phyloP scores from a whole-genome alignment of 441 rosid species.

The Populus hybrid region DNA sequence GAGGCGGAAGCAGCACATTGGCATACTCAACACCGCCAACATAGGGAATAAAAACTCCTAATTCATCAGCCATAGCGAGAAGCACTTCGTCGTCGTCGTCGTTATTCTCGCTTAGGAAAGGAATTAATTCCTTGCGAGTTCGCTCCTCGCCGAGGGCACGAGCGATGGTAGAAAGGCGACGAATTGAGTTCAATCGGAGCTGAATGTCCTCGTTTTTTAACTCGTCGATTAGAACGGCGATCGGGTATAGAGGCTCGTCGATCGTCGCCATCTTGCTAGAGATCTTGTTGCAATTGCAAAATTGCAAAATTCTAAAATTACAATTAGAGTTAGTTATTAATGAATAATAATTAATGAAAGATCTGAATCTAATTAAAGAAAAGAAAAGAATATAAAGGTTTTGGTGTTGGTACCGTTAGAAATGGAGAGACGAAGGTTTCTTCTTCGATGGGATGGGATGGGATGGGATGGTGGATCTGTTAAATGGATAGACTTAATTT shows the following conservation, averaged over 20 bases:
- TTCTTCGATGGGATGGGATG: not conserved
- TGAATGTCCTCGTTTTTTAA: no score
- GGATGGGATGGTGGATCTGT: not conserved
- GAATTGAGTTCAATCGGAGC: constrained; percentile 86
- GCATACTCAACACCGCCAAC: constrained; percentile 93
- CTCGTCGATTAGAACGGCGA: constrained; percentile 90
- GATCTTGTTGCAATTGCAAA: not conserved
- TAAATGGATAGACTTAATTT: no score
- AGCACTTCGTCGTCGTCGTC: constrained; percentile 98
- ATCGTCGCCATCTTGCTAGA: constrained; percentile 59
- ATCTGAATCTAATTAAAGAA: no score
- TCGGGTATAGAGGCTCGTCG: constrained; percentile 87
- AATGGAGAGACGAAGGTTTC: not conserved
- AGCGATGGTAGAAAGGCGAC: constrained; percentile 81
- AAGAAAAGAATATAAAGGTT: not conserved
- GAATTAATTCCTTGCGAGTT: constrained; percentile 85
- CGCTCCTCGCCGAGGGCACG: constrained; percentile 96
- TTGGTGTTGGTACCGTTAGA: not conserved
- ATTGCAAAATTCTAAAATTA: not conserved
- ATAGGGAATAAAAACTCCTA: constrained; percentile 86
- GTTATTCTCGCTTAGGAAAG: constrained; percentile 85
- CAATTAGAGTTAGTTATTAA: not conserved
- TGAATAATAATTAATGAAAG: not conserved
- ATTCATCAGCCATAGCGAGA: constrained; percentile 93
- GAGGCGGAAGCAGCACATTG: constrained; percentile 71